Base-by-base conservation (phyloP, 169 alveolate genomes). In the Toxoplasma gondii region DNA sequence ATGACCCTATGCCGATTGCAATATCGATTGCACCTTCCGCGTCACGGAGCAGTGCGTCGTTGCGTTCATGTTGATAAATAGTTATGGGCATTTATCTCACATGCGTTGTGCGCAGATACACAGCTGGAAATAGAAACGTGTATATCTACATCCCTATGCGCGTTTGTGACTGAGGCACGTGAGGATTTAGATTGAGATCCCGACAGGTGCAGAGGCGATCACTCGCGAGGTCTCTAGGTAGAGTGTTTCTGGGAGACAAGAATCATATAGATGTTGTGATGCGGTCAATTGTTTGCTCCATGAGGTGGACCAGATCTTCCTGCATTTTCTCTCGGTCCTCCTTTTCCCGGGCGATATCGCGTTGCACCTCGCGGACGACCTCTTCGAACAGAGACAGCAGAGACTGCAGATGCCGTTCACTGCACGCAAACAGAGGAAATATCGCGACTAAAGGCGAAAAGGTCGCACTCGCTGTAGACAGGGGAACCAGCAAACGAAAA, bases 251-350 rank as follows among this genome's bases (percentile, higher is more conserved):
- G 74, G 22, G 5, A 27, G 74, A 64, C 22, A 31, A 64, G 34
- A 16, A 27, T 64, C n/a, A 74, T 5, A 74, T 74, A 44, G 86
- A n/a, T 9, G 86, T 36, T 36, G 88, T 82, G 88, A 82, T 82
- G 19, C 88, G 34, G 88, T 82, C 88, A 7, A 82, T 44, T 39
- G 88, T 82, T 64, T 82, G 88, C 88, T 82, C 88, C 88, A 82
- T 82, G 53, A 82, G 64, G 36, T 27, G 34, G 38, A 82, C 88
- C 4, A 82, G 88, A 39, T 38, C 53, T 38, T 82, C 64, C 41
- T 82, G 67, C 53, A 44, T 41, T 31, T 82, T 82, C 88, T 82
- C 64, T 38, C 88, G 53, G 10, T 82, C 88, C 36, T 38, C 88
- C 88, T 82, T 44, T 45, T 82, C 88, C 64, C 64, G 34, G 2